phyloP scores from a whole-genome alignment of 495 filamentous ascomycete species.

The Neurospora sp. region DNA sequence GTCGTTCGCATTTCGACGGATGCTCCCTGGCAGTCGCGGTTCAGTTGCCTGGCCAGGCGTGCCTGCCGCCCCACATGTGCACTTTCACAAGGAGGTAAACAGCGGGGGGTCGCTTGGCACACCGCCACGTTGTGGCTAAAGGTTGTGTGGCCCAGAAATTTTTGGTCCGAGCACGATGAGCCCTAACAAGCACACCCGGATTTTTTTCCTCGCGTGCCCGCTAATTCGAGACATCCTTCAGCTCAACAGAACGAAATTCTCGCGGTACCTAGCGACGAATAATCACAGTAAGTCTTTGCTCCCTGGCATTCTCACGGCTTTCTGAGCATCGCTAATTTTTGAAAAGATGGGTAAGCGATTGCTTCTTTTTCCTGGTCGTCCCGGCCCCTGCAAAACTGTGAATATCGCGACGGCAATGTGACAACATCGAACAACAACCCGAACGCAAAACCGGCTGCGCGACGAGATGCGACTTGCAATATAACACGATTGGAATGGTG shows the following conservation, averaged over 20 bases:
- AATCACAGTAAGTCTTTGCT: constrained; percentile 32
- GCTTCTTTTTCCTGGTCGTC: constrained; percentile 9
- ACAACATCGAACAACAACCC: neutral
- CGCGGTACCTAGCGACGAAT: constrained; percentile 22
- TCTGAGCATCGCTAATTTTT: constrained; percentile 13
- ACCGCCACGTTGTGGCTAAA: neutral
- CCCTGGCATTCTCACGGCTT: neutral
- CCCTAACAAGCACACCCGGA: constrained; percentile 29
- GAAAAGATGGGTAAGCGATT: constrained; percentile 40
- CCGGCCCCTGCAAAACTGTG: neutral
- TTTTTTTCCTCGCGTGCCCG: constrained; percentile 23
- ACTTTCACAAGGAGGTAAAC: neutral
- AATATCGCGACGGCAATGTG: neutral
- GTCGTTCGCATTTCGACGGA: neutral
- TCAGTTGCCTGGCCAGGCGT: neutral
- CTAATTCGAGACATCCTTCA: constrained; percentile 22
- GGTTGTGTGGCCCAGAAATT: neutral
- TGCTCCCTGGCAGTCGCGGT: neutral
- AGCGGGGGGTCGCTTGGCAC: neutral
- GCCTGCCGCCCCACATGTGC: neutral
- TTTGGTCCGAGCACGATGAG: constrained; percentile 20
- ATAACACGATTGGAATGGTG: neutral
- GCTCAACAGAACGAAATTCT: constrained; percentile 18
- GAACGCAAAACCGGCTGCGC: neutral
- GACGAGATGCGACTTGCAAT: neutral